These are phyloP conservation scores for Mycosphaerelloides madeirae DNA, from an alignment of 2,329 filamentous ascomycete genomes.

Conservation along the genomic window DNA sequence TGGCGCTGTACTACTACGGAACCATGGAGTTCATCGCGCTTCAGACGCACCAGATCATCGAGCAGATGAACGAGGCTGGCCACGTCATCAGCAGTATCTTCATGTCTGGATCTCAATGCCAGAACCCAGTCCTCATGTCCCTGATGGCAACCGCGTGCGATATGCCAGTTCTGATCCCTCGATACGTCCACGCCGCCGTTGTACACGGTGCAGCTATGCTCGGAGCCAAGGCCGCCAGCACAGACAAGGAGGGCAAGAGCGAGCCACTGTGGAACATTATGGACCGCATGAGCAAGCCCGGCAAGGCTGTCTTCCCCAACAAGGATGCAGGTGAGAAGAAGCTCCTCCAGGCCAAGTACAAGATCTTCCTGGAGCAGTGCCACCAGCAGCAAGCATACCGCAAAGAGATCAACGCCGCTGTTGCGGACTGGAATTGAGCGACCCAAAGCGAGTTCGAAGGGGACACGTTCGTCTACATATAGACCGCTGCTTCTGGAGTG, in stretches of 20 bases:
- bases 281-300: constrained; percentile 94
- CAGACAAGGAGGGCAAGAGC: constrained; percentile 68
- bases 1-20: constrained; percentile 89
- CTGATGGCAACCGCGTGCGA: constrained; percentile 85
- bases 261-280: constrained; percentile 95
- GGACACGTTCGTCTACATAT: no score
- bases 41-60: constrained; percentile 92
- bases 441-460: no score
- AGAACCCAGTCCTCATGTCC: constrained; percentile 87
- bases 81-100: constrained; percentile 90
- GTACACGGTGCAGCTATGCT: constrained; percentile 98
- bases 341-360: constrained; percentile 82
- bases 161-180: constrained; percentile 89
- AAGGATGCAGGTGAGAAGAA: constrained; percentile 69
- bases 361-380: constrained; percentile 92
- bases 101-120: constrained; percentile 97
- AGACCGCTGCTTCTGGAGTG: no score
- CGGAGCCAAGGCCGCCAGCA: constrained; percentile 91
- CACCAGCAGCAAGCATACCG: constrained; percentile 79
- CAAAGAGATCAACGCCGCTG: constrained; percentile 63
- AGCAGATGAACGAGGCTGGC: constrained; percentile 85
- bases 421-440: constrained; percentile 31
- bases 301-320: constrained; percentile 73
- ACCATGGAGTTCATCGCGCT: constrained; percentile 98
- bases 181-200: constrained; percentile 91